Base-by-base conservation (phyloP, 2,329 filamentous ascomycete genomes). In the Helminthosporium solani region DNA sequence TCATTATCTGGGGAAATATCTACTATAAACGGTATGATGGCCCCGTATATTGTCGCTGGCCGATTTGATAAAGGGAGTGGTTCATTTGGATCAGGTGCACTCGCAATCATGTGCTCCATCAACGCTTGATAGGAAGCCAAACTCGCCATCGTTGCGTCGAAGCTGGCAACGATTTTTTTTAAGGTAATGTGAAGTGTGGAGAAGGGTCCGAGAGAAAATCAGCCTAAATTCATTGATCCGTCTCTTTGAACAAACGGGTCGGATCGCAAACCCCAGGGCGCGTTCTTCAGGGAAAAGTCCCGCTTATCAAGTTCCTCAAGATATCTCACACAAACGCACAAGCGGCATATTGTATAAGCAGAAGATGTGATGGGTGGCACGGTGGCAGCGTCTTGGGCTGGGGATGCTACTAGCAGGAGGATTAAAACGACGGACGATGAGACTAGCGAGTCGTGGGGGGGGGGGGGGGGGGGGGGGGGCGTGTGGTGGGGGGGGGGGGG, bases 51-150 rank as follows among this genome's bases (percentile, higher is more conserved):
- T 2, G 62, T 67, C 15, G 18, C 58, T 28, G 33, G 51, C 8
- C 51, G 55, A 46, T 68, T 67, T 9, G 60, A 50, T 3, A 61
- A 15, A 5, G 65, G 65, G 6, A 53, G 42, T 33, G 58, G 57
- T 39, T 68, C 65, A 42, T 64, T 42, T 8, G 44, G 50, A 50
- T 62, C 52, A 7, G 65, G 65, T 8, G 61, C 49, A 39, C 63
- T 48, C 33, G 33, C 3, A 11, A 68, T 20, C 47, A 59, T 52
- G 33, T 53, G 38, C 15, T 45, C 7, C 23, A 64, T 31, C 27
- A 68, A 35, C 2, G 45, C 30, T 18, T 61, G 54, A 43, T 49
- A 59, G 20, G 39, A 49, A 28, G 52, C 37, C 54, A 60, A 57
- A 18, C 12, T 7, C 23, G 33, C n/a, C 15, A 39, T 19, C 14